These are phyloP conservation scores for Skeletonema costatum DNA, from an alignment of 108 stramenopile genomes.

Conservation along the genomic window DNA sequence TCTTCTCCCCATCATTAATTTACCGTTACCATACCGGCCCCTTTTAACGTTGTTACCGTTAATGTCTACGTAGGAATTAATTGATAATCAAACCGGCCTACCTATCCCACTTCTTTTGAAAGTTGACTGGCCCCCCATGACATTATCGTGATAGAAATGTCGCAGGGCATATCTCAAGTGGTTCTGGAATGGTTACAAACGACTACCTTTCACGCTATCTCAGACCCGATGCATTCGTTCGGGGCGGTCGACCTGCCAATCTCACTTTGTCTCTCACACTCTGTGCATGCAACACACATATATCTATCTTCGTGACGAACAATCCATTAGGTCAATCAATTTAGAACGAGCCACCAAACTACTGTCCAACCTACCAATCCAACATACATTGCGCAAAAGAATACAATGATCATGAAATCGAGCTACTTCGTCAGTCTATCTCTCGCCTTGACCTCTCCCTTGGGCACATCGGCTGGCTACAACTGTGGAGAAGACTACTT, in stretches of 20 bases:
- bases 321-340: background rate
- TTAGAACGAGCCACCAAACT: background rate
- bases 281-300: background rate
- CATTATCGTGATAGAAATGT: background rate
- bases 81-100: background rate
- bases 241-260: background rate
- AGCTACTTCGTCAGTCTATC: background rate
- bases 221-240: too few species aligned
- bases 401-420: background rate
- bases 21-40: too few species aligned
- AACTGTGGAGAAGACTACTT: constrained; percentile 18
- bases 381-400: background rate
- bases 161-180: background rate
- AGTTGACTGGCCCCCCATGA: background rate
- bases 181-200: background rate
- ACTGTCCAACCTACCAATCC: background rate
- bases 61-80: background rate
- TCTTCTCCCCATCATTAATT: too few species aligned
- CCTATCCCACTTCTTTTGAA: background rate
- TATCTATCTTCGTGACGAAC: background rate
- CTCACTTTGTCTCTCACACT: background rate
- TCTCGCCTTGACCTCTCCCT: background rate
- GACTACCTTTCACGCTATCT: background rate
- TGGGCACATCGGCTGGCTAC: constrained; percentile 1
- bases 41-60: background rate